These are phyloP conservation scores for Glutinoglossum americanum DNA, from an alignment of 495 filamentous ascomycete genomes.

Conservation along the genomic window DNA sequence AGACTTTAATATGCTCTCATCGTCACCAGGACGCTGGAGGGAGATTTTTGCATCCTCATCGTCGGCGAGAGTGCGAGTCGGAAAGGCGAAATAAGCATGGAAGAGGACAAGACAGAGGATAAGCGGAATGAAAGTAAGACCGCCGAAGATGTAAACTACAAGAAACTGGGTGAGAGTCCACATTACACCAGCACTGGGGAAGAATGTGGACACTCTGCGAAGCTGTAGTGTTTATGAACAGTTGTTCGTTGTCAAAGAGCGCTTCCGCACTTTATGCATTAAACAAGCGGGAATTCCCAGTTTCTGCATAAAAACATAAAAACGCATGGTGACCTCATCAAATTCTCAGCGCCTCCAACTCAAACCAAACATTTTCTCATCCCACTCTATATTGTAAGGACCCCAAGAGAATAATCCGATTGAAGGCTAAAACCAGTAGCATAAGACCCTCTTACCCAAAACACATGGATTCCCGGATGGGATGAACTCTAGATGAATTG, in stretches of 20 bases:
- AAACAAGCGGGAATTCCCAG: neutral
- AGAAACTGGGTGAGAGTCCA: constrained; percentile 48
- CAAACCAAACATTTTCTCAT: too few species aligned
- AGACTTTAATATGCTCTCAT: constrained; percentile 27
- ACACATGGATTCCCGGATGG: too few species aligned
- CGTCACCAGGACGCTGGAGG: constrained; percentile 20
- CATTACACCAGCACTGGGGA: constrained; percentile 20
- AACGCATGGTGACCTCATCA: neutral
- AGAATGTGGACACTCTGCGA: neutral
- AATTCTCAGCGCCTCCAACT: too few species aligned
- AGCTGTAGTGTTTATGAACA: neutral
- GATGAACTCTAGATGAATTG: too few species aligned
- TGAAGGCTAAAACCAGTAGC: too few species aligned
- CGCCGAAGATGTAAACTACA: constrained; percentile 66
- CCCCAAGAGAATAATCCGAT: too few species aligned
- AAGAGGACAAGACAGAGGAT: constrained; percentile 39
- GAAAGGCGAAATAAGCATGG: constrained; percentile 49
- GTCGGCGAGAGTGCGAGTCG: constrained; percentile 22
- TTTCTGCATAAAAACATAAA: neutral
- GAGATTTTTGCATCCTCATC: constrained; percentile 15
- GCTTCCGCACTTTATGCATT: neutral
- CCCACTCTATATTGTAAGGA: too few species aligned
- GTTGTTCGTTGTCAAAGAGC: neutral
- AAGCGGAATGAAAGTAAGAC: constrained; percentile 73
- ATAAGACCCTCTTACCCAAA: too few species aligned